Percentiles rank a stretch among this genome's conserved stretches.
phyloP scores from a whole-genome alignment of 2,329 filamentous ascomycete species.

The Penicillium sp. region DNA sequence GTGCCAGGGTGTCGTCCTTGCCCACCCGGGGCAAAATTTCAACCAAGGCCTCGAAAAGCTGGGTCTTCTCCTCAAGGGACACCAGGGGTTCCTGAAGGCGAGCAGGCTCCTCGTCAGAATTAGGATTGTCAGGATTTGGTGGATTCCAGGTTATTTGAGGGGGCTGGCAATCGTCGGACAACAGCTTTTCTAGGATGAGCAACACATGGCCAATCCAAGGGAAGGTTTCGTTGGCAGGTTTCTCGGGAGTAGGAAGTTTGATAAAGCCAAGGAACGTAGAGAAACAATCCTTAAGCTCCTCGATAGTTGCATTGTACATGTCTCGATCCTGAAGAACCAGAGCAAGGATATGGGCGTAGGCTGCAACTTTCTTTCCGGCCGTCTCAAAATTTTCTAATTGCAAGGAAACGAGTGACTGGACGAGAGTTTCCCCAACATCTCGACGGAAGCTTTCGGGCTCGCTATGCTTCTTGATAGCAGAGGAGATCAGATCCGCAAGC shows the following conservation, averaged over 20 bases:
- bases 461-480: conserved; percentile 64
- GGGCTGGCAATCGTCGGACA: conserved; percentile 87
- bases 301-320: conserved; percentile 77
- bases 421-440: conserved; percentile 79
- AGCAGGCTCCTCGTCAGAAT: conserved; percentile 56
- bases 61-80: conserved; percentile 63
- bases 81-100: conserved; percentile 63
- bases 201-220: conserved; percentile 92
- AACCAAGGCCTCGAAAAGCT: conserved; percentile 74
- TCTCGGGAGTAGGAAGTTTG: conserved; percentile 60
- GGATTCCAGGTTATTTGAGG: conserved; percentile 69
- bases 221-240: conserved; percentile 73
- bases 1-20: conserved; percentile 80
- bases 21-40: conserved; percentile 82
- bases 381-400: conserved; percentile 57
- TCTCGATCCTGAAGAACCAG: conserved; percentile 77
- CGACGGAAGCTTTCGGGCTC: conserved; percentile 61
- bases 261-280: conserved; percentile 76
- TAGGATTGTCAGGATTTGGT: conserved; percentile 48
- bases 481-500: conserved; percentile 79
- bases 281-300: conserved; percentile 75
- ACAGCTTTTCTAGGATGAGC: conserved; percentile 81
- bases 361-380: conserved; percentile 71
- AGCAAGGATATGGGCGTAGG: conserved; percentile 88
- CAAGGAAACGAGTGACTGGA: conserved; percentile 75